A percentile compares a stretch with the other conserved stretches of the same genome.
Conservation (phyloP, 805 yeast genomes). For the Ogataea pignaliae region DNA sequence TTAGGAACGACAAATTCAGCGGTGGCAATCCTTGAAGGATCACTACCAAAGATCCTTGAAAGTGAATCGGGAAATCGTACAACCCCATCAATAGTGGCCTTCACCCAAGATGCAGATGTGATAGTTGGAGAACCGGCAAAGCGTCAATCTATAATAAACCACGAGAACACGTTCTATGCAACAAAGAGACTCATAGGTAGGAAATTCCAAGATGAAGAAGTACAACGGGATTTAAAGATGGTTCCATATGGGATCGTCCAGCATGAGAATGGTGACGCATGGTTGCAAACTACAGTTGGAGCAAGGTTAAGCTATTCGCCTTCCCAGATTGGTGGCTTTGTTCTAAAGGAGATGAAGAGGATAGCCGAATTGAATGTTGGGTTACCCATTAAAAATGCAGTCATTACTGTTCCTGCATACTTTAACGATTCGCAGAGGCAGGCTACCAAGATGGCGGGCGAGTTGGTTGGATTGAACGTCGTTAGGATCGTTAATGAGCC, state of each 20-base stretch:
- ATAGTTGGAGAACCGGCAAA: constrained; percentile 93
- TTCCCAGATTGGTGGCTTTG: constrained; percentile 91
- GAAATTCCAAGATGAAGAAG: constrained; percentile 84
- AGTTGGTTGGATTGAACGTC: constrained; percentile 86
- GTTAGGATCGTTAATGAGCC: constrained; percentile 85
- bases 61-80: constrained; percentile 75
- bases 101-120: constrained; percentile 82
- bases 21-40: constrained; percentile 79
- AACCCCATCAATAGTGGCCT: constrained; percentile 93
- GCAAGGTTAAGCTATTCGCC: constrained; percentile 88
- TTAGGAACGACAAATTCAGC: constrained; percentile 89
- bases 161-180: constrained; percentile 89
- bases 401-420: constrained; percentile 85
- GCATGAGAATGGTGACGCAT: constrained; percentile 91
- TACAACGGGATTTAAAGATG: constrained; percentile 80
- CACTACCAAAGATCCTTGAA: constrained; percentile 72
- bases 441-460: constrained; percentile 94
- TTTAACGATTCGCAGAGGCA: constrained; percentile 87
- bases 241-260: constrained; percentile 89
- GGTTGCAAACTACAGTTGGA: constrained; percentile 68
- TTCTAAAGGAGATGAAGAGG: constrained; percentile 91
- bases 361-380: constrained; percentile 84
- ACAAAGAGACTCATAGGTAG: constrained; percentile 95
- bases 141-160: constrained; percentile 94
- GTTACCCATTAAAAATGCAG: constrained; percentile 79